A percentile compares a stretch with the other conserved stretches of the same genome.
phyloP scores from a whole-genome alignment of 257 asterid species.

The Leptodermis oblonga region DNA sequence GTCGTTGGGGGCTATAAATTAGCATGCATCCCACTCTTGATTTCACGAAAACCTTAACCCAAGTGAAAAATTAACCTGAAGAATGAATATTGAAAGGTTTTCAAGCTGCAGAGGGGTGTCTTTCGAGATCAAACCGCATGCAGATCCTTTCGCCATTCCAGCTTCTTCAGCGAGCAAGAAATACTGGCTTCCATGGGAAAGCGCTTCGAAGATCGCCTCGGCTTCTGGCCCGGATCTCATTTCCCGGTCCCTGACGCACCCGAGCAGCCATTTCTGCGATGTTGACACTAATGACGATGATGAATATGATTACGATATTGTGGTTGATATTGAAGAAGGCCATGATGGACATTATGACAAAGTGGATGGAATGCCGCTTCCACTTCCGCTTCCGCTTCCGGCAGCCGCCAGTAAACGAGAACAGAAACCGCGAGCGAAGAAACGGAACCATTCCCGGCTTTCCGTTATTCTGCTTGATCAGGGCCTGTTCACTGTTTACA shows the following conservation, averaged over 20 bases:
- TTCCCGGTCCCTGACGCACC: constrained; percentile 42
- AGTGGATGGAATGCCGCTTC: neutral
- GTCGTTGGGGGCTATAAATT: too few species aligned
- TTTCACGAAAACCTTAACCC: too few species aligned
- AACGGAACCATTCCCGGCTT: constrained; percentile 29
- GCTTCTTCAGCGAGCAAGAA: constrained; percentile 29
- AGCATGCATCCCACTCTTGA: too few species aligned
- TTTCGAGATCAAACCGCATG: constrained; percentile 62
- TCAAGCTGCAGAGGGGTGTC: constrained; percentile 74
- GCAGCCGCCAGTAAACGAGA: too few species aligned
- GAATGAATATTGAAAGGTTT: constrained; percentile 38
- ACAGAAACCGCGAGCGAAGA: neutral
- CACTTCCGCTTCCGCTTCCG: constrained; percentile 12
- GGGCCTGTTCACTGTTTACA: constrained; percentile 72
- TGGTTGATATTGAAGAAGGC: constrained; percentile 46
- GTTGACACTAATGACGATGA: constrained; percentile 44
- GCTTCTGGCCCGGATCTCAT: constrained; percentile 27
- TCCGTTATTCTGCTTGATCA: constrained; percentile 68
- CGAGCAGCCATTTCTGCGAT: constrained; percentile 76
- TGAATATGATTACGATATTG: constrained; percentile 19
- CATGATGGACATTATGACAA: constrained; percentile 23
- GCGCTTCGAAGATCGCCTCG: constrained; percentile 30
- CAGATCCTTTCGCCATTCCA: too few species aligned
- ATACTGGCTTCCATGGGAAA: constrained; percentile 43
- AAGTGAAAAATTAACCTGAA: too few species aligned